Conservation (phyloP, 2,329 filamentous ascomycete species). For the Ambrosiella cleistominuta region DNA sequence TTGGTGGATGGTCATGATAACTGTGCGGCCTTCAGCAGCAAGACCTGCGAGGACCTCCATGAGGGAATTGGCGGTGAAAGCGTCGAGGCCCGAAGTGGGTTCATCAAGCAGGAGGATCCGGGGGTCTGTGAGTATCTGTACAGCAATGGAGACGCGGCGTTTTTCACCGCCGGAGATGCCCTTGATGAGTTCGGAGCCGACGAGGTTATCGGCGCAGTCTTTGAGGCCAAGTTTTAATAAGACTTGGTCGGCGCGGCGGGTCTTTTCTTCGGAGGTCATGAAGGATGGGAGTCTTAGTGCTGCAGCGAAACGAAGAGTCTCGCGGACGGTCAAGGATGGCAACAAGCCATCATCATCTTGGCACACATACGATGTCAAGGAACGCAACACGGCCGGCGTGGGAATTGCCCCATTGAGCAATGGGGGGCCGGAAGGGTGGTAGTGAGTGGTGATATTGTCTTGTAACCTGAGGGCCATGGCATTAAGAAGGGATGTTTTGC, state of each 20-base stretch:
- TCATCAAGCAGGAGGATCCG: conserved; percentile 58
- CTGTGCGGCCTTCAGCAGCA: conserved; percentile 53
- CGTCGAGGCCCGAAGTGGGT: conserved; percentile 58
- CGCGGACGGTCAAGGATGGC: conserved; percentile 56
- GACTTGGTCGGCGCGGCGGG: conserved; percentile 50
- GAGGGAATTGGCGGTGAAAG: conserved; percentile 61
- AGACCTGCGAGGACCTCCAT: conserved; percentile 55
- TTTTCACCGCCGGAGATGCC: conserved; percentile 70
- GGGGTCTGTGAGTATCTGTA: conserved; percentile 61
- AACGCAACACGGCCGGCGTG: conserved; percentile 49
- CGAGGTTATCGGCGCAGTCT: conserved; percentile 58
- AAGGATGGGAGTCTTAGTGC: conserved; percentile 52
- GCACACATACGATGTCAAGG: conserved; percentile 59
- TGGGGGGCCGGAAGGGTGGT: conserved; percentile 43
- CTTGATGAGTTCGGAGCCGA: conserved; percentile 56
- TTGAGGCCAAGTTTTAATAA: conserved; percentile 60
- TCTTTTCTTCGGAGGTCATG: conserved; percentile 52
- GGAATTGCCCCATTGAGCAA: conserved; percentile 53
- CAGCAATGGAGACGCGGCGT: conserved; percentile 57
- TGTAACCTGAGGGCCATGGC: conserved; percentile 52
- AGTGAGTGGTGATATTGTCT: conserved; percentile 42
- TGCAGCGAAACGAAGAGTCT: conserved; percentile 55
- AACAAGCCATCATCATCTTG: conserved; percentile 63
- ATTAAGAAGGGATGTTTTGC: conserved; percentile 60
- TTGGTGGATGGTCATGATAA: conserved; percentile 65